Evolutionary conservation across 2,329 filamentous ascomycete species (phyloP).

Genomic region (Fusarium equiseti): DNA sequence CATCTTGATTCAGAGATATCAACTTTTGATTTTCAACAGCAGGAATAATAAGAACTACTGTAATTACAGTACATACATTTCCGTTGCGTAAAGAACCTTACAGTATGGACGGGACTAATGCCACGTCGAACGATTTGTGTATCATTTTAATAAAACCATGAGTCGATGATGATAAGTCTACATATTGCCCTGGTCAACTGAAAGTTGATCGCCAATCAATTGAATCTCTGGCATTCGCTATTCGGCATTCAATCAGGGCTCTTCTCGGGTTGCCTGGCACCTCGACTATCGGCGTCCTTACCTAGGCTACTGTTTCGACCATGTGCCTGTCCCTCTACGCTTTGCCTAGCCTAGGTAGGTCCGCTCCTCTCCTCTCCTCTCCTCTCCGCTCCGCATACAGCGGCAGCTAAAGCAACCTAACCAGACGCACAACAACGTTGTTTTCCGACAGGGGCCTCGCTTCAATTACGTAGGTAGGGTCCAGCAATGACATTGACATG

Average conservation of each 20-base stretch:
- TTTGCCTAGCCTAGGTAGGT: neutral
- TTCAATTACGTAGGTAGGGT: conserved; percentile 42
- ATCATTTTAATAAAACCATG: neutral
- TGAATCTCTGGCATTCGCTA: conserved; percentile 10
- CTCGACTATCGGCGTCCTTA: conserved; percentile 25
- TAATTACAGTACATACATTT: neutral
- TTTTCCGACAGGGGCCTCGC: conserved; percentile 13
- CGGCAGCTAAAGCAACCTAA: conserved; percentile 31
- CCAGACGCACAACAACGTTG: conserved; percentile 18
- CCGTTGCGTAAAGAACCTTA: neutral
- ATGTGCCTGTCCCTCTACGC: conserved; percentile 19
- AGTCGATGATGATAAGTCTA: neutral
- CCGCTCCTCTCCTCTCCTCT: conserved; percentile 20
- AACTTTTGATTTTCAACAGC: conserved; percentile 29
- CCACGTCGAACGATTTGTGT: conserved; percentile 27
- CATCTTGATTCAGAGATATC: conserved; percentile 41
- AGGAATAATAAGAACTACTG: conserved; percentile 17
- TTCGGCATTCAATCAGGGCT: conserved; percentile 15
- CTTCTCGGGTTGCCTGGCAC: neutral
- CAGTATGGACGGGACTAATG: conserved; percentile 4
- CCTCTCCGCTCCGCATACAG: conserved; percentile 39
- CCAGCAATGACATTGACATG: conserved; percentile 31
- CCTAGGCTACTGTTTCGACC: conserved; percentile 28
- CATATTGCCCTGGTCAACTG: neutral
- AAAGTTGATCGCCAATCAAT: conserved; percentile 17